Base-by-base conservation (phyloP, 179 eudicot genomes). In the Beta lomatogona region DNA sequence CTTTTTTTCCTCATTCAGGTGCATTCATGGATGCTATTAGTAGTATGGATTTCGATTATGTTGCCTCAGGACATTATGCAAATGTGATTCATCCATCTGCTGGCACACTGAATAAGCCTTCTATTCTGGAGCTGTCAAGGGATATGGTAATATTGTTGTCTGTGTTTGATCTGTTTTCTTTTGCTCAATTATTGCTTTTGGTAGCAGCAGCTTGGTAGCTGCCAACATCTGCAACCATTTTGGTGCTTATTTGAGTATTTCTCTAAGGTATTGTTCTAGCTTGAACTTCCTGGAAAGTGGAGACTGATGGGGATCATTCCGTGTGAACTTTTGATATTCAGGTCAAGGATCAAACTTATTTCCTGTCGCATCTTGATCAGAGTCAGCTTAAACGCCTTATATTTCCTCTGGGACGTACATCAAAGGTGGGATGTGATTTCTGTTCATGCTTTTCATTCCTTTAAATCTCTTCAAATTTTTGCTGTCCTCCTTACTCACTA, bases 61-160 rank as follows among this genome's bases (percentile, higher is more conserved):
- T 95, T 83, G 99, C 94, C 78, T 95, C 99, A 50, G 99, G 99
- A 82, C 99, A 94, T 83, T 95, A 95, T 85, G 99, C 99, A 83
- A 94, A 89, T 66, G 89, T 95, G 75, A 71, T 89, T 84, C 99
- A 94, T 78, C 85, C 89, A 48, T 80, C 82, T 76, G n/a, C 75
- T 6, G 88, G 85, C 66, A 83, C 87, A 59, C 60, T 52, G 68
- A 78, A 84, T 61, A 85, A 83, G 71, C 91, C 87, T 73, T 94
- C 98, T 77, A 50, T 86, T 72, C 85, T 95, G 88, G 87, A 91
- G 87, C 86, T 95, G 65, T 95, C 99, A 81, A 89, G 84, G 82
- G 99, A 95, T 86, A 83, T 80, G 93, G 99, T 95, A 84, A 71
- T 82, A 78, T 69, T 84, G 74, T 64, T 46, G 14, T 45, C 1